Evolutionary conservation across 495 filamentous ascomycete species (phyloP).

Genomic region (Hyaloscypha finlandica): DNA sequence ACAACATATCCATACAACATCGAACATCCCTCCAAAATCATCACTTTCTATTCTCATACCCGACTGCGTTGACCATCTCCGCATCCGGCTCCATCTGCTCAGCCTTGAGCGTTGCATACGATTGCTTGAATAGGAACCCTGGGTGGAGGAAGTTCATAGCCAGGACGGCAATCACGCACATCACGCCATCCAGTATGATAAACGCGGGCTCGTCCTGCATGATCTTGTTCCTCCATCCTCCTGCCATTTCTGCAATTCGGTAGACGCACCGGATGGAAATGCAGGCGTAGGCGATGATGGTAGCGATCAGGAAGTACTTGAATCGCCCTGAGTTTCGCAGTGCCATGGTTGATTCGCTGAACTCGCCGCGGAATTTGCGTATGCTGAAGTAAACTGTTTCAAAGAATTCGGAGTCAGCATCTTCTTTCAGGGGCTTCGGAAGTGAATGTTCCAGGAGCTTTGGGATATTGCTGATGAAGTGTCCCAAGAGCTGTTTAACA

Average conservation of each 20-base stretch:
- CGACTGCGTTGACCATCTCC: background rate
- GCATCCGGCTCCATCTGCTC: background rate
- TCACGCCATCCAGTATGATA: constrained; percentile 46
- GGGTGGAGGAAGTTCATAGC: constrained; percentile 20
- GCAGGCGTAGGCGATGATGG: constrained; percentile 10
- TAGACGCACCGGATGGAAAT: constrained; percentile 23
- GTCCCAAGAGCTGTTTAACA: too few relatives aligned
- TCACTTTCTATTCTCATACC: background rate
- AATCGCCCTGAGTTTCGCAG: constrained; percentile 46
- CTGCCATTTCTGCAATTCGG: constrained; percentile 13
- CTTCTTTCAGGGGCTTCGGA: too few relatives aligned
- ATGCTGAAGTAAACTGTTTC: constrained; percentile 43
- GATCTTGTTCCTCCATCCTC: constrained; percentile 11
- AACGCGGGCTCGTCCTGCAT: constrained; percentile 55
- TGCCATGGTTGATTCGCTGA: constrained; percentile 33
- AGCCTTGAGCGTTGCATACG: constrained; percentile 6
- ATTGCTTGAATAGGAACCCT: constrained; percentile 15
- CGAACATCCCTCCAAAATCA: too few relatives aligned
- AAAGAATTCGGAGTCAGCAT: too few relatives aligned
- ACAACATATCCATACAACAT: background rate
- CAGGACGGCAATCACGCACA: constrained; percentile 14
- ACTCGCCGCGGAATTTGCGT: constrained; percentile 32
- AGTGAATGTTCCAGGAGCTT: too few relatives aligned
- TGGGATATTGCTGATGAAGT: too few relatives aligned
- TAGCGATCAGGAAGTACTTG: constrained; percentile 41